Base-by-base conservation (phyloP, 2,329 filamentous ascomycete species). In the Botrytis tulipae region DNA sequence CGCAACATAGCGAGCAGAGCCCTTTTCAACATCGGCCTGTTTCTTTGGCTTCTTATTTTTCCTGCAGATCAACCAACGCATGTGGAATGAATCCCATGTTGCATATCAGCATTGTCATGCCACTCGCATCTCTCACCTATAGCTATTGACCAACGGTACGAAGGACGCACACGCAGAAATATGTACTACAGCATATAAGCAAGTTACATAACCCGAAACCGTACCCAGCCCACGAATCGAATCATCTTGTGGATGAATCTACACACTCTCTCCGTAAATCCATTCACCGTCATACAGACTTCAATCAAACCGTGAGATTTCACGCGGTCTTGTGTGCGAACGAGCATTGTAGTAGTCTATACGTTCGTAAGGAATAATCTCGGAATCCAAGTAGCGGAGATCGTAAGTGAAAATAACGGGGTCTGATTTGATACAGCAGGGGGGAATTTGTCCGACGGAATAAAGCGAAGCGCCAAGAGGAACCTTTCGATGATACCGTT, bases 31-130 rank as follows among this genome's bases (percentile, higher is more conserved):
- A 35, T 29, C 42, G 42, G 29, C 63, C 46, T n/a, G 7, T 51
- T 37, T 46, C 25, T 37, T 35, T 22, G 25, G 14, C 20, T 46
- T 40, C 29, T 48, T 1, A 32, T n/a, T n/a, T n/a, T 70, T 62
- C 6, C 68, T 70, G 68, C 54, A 48, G 57, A 70, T 70, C 68
- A 46, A 48, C 57, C 68, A 46, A 48, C 57, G 40, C 32, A 44
- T 48, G 22, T 37, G 46, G 40, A 62, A 37, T 16, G 14, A 51
- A 62, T 48, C 37, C 32, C 29, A 44, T 63, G 65, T 42, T 68
- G 65, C 35, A 29, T 40, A 37, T 67, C 25, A 29, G 12, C 9
- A 44, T 46, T 18, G 37, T 66, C 37, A 42, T 63, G 9, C 60
- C 60, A 63, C 25, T 40, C 25, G 60, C 25, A 22, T 18, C 8